Conservation (phyloP, 768 basidiomycete species). For the Leucosporidium yakuticum region DNA sequence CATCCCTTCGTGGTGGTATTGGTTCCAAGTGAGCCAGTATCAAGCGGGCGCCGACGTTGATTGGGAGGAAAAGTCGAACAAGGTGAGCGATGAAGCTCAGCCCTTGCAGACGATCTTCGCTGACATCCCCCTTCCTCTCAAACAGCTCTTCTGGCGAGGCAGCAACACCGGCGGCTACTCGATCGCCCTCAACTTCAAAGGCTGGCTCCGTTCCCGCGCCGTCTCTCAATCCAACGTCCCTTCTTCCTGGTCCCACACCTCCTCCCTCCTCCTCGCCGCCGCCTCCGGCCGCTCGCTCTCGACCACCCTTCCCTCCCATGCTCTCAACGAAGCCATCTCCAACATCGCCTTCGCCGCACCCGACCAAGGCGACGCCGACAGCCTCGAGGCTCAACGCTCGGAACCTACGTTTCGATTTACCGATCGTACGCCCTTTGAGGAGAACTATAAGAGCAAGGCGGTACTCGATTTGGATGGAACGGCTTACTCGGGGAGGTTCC, state of each 20-base stretch:
- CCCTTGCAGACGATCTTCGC: no score
- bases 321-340: conserved; percentile 7
- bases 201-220: conserved; percentile 16
- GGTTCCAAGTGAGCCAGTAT: conserved; percentile 6
- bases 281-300: neutral
- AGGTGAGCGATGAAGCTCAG: neutral
- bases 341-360: conserved; percentile 10
- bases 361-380: conserved; percentile 7
- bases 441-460: conserved; percentile 13
- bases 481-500: conserved; percentile 23
- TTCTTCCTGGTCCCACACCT: conserved; percentile 9
- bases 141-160: conserved; percentile 21
- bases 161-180: conserved; percentile 18
- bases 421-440: neutral
- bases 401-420: conserved; percentile 18
- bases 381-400: conserved; percentile 3
- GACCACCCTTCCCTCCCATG: neutral
- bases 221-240: conserved; percentile 11
- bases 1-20: conserved; percentile 18
- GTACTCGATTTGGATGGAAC: conserved; percentile 19
- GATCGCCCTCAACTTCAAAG: conserved; percentile 9
- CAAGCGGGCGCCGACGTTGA: conserved; percentile 7
- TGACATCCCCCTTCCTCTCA: neutral
- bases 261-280: conserved; percentile 4
- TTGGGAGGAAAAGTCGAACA: conserved; percentile 16